Base-by-base conservation (phyloP, 2,329 filamentous ascomycete species). In the Monilinia vaccinii-corymbosi region DNA sequence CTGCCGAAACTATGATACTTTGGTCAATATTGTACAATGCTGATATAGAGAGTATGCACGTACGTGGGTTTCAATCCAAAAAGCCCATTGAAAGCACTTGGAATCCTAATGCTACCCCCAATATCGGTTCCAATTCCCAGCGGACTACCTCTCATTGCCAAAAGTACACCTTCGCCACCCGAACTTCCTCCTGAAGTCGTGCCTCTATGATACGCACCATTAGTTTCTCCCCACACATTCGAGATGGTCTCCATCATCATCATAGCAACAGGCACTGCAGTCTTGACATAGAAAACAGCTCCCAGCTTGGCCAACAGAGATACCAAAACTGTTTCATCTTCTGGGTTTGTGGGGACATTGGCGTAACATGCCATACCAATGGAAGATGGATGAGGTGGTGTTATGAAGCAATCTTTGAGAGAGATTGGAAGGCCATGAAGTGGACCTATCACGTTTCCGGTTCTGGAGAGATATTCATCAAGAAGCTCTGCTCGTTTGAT, bases 281-380 rank as follows among this genome's bases (percentile, higher is more conserved):
- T 97, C 78, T 97, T 97, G 66, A 91, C 90, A 71, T 95, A 96
- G 0, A 91, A 91, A 1, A 96, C 81, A 0, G 73, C 75, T n/a
- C 76, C 76, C 1, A 75, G 68, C 38, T 71, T 70, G 3, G 71
- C 67, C 2, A 78, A 67, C 7, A 76, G 68, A 28, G 70, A 70
- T 2, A 75, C 72, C 3, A 77, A 63, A 25, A 71, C 67, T 1
- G 69, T 71, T 56, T 71, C 68, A 25, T 71, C 64, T 21, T 62
- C 58, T 50, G 60, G 58, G 2, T 61, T 60, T 3, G 69, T 70
- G 5, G 63, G n/a, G 60, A 67, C 68, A 57, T 73, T 73, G 36
- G 72, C 72, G 48, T 67, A 73, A 18, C 67, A 70, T 16, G 71
- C 69, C 69, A 73, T 71, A n/a, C 73, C 72, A 34, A 73, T 68